These are phyloP conservation scores for Trypanosoma melophagium DNA, from an alignment of 208 protist species.

Conservation along the genomic window DNA sequence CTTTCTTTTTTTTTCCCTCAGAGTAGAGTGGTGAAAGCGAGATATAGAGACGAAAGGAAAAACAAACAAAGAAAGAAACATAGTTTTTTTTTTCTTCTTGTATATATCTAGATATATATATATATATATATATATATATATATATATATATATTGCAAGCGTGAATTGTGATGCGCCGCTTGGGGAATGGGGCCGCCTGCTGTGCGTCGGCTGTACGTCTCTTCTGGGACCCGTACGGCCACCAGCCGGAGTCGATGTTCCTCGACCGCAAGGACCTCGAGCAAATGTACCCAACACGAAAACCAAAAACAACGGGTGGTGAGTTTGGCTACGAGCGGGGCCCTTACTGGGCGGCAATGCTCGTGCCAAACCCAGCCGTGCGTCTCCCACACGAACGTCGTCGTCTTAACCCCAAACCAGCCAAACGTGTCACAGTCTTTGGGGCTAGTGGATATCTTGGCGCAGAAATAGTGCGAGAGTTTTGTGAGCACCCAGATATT, in stretches of 20 bases:
- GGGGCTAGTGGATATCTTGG: slow-evolving; percentile 88
- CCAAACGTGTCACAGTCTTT: slow-evolving; percentile 87
- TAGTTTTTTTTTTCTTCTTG: slow-evolving; percentile 11
- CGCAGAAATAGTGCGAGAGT: slow-evolving; percentile 84
- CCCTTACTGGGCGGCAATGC: slow-evolving; percentile 87
- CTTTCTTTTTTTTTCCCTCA: slow-evolving; percentile 5
- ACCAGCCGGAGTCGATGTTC: slow-evolving; percentile 88
- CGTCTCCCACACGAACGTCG: slow-evolving; percentile 86
- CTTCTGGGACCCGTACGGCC: slow-evolving; percentile 89
- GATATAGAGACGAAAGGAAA: no score
- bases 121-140: slow-evolving; percentile 5
- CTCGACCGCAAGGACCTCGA: slow-evolving; percentile 88
- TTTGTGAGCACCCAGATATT: slow-evolving; percentile 89
- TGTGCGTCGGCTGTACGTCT: slow-evolving; percentile 34
- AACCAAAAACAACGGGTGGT: slow-evolving; percentile 86
- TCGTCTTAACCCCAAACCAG: slow-evolving; percentile 87
- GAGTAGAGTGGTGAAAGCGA: not conserved
- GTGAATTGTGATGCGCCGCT: slow-evolving; percentile 41
- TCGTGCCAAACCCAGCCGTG: slow-evolving; percentile 87
- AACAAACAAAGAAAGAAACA: no score
- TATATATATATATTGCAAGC: not conserved
- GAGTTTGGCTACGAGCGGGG: slow-evolving; percentile 89
- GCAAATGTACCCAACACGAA: slow-evolving; percentile 91
- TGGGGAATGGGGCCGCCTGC: slow-evolving; percentile 22
- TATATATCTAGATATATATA: not conserved